Conservation (phyloP, 1,284 basidiomycete genomes). For the Volvariella surrecta region DNA sequence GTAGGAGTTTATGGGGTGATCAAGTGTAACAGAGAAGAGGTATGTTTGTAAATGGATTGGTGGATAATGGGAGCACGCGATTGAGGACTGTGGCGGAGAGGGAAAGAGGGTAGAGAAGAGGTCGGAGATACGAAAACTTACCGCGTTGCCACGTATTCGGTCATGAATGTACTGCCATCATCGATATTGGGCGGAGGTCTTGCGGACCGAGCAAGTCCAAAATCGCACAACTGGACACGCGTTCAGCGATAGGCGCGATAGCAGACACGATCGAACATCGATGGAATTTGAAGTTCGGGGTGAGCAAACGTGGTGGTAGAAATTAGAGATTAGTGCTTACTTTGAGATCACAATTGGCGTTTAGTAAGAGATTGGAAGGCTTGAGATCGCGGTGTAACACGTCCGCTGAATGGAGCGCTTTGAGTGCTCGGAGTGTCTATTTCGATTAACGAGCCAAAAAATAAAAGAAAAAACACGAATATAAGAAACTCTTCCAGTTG, state of each 20-base stretch:
- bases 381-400: conserved; percentile 88
- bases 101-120: too few relatives aligned
- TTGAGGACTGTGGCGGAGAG: too few relatives aligned
- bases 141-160: conserved; percentile 8
- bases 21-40: too few relatives aligned
- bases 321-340: conserved; percentile 27
- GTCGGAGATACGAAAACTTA: neutral
- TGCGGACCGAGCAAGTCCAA: conserved; percentile 81
- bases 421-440: conserved; percentile 82
- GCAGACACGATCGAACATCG: neutral
- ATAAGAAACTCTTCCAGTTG: too few relatives aligned
- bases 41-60: too few relatives aligned
- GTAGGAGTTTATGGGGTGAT: too few relatives aligned
- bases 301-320: too few relatives aligned
- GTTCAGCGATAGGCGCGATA: conserved; percentile 14
- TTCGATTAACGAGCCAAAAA: neutral
- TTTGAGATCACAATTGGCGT: conserved; percentile 94
- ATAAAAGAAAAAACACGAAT: neutral
- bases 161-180: conserved; percentile 9
- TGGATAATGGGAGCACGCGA: too few relatives aligned
- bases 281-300: too few relatives aligned
- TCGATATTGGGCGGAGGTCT: conserved; percentile 22
- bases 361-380: conserved; percentile 86
- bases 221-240: conserved; percentile 90
- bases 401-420: conserved; percentile 87